These are phyloP conservation scores for Plasmodium gonderi DNA, from an alignment of 169 alveolate genomes.

Conservation along the genomic window DNA sequence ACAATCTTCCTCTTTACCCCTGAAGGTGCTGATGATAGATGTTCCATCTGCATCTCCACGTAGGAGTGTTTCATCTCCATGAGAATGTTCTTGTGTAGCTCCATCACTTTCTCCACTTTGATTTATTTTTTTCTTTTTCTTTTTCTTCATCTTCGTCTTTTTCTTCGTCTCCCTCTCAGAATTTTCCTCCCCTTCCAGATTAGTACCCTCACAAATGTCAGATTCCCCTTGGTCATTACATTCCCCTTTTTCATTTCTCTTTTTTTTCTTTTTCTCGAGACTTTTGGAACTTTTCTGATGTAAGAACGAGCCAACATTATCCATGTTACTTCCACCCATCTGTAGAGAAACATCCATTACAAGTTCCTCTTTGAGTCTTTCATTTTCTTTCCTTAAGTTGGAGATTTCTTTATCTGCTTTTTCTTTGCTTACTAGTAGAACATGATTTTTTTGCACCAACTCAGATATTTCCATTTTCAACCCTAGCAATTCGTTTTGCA, in stretches of 20 bases:
- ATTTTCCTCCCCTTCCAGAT: not conserved
- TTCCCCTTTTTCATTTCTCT: not conserved
- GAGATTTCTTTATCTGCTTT: not conserved
- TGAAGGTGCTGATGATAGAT: not conserved
- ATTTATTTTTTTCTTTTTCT: not conserved
- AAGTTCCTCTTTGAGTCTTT: not conserved
- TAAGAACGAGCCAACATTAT: too few species aligned
- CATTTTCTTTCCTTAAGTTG: slow-evolving; percentile 4
- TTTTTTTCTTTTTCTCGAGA: not conserved
- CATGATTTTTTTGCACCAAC: not conserved
- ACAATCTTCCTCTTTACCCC: not conserved
- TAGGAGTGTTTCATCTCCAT: slow-evolving; percentile 5
- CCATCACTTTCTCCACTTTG: not conserved
- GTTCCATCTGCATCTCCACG: not conserved
- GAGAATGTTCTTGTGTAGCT: not conserved
- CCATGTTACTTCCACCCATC: not conserved
- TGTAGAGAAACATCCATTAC: not conserved
- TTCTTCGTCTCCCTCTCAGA: not conserved
- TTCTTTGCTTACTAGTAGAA: not conserved
- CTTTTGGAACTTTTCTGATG: not conserved
- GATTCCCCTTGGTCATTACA: not conserved
- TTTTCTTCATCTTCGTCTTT: not conserved
- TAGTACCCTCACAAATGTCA: not conserved
- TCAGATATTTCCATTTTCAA: not conserved
- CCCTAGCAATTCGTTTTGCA: not conserved